Evolutionary conservation across 768 basidiomycete genomes (phyloP).

Genomic region (Calocybe cyanea): DNA sequence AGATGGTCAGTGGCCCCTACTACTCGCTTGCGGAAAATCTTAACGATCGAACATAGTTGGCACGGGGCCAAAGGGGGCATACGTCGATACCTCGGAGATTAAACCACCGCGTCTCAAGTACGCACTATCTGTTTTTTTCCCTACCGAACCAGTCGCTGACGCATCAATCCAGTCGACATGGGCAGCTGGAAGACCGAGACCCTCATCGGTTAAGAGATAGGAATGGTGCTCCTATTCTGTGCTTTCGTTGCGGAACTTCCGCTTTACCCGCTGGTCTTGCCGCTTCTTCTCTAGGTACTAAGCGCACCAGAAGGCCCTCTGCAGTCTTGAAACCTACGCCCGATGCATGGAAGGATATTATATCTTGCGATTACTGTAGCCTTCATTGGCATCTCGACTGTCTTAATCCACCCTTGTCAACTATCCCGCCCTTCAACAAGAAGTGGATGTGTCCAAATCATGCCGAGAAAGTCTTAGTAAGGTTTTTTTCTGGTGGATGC

Average conservation of each 20-base stretch:
- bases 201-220: constrained; percentile 82
- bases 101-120: constrained; percentile 83
- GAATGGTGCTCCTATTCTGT: constrained; percentile 79
- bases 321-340: constrained; percentile 32
- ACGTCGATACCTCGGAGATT: constrained; percentile 74
- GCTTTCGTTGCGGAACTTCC: constrained; percentile 85
- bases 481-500: constrained; percentile 25
- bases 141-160: constrained; percentile 11
- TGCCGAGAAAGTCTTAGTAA: constrained; percentile 78
- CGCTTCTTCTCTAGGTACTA: constrained; percentile 49
- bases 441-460: constrained; percentile 99
- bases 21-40: constrained; percentile 11
- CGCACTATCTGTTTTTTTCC: constrained; percentile 26
- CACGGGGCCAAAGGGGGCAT: constrained; percentile 75
- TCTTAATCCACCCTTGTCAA: constrained; percentile 82
- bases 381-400: constrained; percentile 98
- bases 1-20: constrained; percentile 56
- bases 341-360: constrained; percentile 68
- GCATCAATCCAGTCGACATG: constrained; percentile 58
- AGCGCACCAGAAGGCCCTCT: constrained; percentile 50
- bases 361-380: constrained; percentile 93
- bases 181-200: constrained; percentile 89
- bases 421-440: constrained; percentile 81
- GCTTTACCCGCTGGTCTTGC: constrained; percentile 57
- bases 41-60: constrained; percentile 50